phyloP scores from a whole-genome alignment of 331 rosid genomes.

The Phaseolus coccineus region DNA sequence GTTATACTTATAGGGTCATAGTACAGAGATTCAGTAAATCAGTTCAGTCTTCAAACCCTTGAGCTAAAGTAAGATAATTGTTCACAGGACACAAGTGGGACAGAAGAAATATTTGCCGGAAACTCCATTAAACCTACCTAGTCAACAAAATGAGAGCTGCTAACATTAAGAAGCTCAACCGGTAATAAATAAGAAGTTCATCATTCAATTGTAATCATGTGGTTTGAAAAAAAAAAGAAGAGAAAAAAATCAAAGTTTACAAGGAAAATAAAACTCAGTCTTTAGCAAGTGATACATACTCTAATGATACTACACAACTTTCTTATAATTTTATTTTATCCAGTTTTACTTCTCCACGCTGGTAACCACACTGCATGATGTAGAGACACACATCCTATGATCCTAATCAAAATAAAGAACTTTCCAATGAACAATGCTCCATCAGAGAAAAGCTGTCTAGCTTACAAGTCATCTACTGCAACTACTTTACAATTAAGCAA shows the following conservation, averaged over 20 bases:
- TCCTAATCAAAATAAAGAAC: conserved; percentile 26
- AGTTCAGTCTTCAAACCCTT: conserved; percentile 30
- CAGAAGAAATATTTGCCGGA: conserved; percentile 3
- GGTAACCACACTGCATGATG: neutral
- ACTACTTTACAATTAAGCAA: neutral
- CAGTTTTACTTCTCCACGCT: conserved; percentile 1
- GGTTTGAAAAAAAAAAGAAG: neutral
- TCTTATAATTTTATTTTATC: conserved; percentile 11
- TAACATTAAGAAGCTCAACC: conserved; percentile 1
- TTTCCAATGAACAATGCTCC: conserved; percentile 21
- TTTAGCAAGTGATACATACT: conserved; percentile 24
- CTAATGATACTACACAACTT: neutral
- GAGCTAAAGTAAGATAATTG: neutral
- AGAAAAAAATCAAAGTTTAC: conserved; percentile 10
- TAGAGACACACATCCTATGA: neutral
- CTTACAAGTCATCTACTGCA: conserved; percentile 23
- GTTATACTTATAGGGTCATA: neutral
- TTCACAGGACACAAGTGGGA: neutral
- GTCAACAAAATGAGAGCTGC: neutral
- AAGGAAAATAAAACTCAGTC: conserved; percentile 11
- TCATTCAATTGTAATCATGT: neutral
- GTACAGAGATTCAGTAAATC: conserved; percentile 20
- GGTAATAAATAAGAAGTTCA: neutral
- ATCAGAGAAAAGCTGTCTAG: conserved; percentile 25
- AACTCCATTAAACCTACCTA: neutral